A percentile compares a stretch with the other conserved stretches of the same genome.
These are phyloP conservation scores for Allium fistulosum DNA, from an alignment of 106 monocot genomes.

Conservation along the genomic window DNA sequence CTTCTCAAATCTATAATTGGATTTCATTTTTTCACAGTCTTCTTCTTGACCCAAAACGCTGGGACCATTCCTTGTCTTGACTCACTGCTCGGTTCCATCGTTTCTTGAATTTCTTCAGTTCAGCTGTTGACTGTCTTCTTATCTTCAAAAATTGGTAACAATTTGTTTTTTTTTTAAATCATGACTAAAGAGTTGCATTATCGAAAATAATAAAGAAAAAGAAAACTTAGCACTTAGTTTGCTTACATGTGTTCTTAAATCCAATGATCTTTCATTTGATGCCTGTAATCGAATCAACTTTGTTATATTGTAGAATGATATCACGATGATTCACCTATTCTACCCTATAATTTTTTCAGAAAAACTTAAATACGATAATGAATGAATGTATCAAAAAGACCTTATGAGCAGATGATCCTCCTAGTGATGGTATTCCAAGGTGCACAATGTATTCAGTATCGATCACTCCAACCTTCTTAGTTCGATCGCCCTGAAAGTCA, in stretches of 20 bases:
- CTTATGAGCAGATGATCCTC: constrained; percentile 42
- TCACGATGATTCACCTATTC: no score
- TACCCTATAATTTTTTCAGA: background rate
- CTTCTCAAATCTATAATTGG: no score
- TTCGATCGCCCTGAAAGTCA: constrained; percentile 70
- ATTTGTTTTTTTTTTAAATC: no score
- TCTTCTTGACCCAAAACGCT: constrained; percentile 37
- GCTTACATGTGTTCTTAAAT: constrained; percentile 66
- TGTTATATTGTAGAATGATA: background rate
- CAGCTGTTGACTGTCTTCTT: constrained; percentile 83
- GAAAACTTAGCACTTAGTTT: background rate
- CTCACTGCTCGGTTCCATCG: constrained; percentile 61
- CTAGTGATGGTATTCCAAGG: constrained; percentile 60
- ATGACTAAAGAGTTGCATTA: no score
- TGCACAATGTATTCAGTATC: constrained; percentile 60
- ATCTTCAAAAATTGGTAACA: constrained; percentile 28
- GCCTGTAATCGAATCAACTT: constrained; percentile 17
- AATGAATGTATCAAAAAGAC: constrained; percentile 5
- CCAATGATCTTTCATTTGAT: constrained; percentile 34
- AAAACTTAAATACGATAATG: background rate
- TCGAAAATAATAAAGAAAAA: no score
- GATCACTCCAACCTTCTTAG: constrained; percentile 66
- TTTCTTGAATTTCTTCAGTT: constrained; percentile 64
- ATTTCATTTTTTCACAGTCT: background rate
- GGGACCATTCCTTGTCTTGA: constrained; percentile 58